Percentiles rank a stretch among this genome's conserved stretches.
These are phyloP conservation scores for Penicillium soppii DNA, from an alignment of 495 filamentous ascomycete genomes.

Conservation along the genomic window DNA sequence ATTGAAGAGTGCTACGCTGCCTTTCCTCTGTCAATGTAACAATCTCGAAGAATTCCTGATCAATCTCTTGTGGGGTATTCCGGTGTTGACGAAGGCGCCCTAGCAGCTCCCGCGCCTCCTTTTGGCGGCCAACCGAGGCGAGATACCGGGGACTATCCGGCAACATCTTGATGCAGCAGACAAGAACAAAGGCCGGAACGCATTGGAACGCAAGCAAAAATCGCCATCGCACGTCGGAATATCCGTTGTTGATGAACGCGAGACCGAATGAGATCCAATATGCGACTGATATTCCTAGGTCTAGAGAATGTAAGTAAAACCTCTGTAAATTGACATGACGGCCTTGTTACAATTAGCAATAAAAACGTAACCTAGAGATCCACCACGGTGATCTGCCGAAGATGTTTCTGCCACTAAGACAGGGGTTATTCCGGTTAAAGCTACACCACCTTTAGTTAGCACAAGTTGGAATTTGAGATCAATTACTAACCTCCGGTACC, in stretches of 20 bases:
- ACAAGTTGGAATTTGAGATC: slow-evolving; percentile 57
- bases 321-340: too few species aligned
- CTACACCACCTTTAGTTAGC: slow-evolving; percentile 58
- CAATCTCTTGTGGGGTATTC: slow-evolving; percentile 27
- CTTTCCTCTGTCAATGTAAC: slow-evolving; percentile 29
- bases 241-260: slow-evolving; percentile 37
- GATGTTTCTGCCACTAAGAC: slow-evolving; percentile 53
- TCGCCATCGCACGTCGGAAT: slow-evolving; percentile 46
- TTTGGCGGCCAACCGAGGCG: slow-evolving; percentile 33
- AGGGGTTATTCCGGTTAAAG: slow-evolving; percentile 49
- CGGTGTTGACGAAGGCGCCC: slow-evolving; percentile 39
- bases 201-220: slow-evolving; percentile 56
- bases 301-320: too few species aligned
- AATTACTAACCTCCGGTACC: slow-evolving; percentile 52
- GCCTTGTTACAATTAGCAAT: slow-evolving; percentile 54
- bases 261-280: slow-evolving; percentile 57
- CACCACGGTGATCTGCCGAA: slow-evolving; percentile 48
- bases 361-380: slow-evolving; percentile 51
- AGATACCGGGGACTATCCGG: slow-evolving; percentile 41
- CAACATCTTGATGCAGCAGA: slow-evolving; percentile 41
- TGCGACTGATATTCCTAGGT: slow-evolving; percentile 51
- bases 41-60: slow-evolving; percentile 43
- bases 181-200: slow-evolving; percentile 44
- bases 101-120: slow-evolving; percentile 50
- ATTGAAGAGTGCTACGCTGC: slow-evolving; percentile 38